Evolutionary conservation across 164 flowering plant species (phyloP).

Genomic region (Paratinospora sagittata): DNA sequence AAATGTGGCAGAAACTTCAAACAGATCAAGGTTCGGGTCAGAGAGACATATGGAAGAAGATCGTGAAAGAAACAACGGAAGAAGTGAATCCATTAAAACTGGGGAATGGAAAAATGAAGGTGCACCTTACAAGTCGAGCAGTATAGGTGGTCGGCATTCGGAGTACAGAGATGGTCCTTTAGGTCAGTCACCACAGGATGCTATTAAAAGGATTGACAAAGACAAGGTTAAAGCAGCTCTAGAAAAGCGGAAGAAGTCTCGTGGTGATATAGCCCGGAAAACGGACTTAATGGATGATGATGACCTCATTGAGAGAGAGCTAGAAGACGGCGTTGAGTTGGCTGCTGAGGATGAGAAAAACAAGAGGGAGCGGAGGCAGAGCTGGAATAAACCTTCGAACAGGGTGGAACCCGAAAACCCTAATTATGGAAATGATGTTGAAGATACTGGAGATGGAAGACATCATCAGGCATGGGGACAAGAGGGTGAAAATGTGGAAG

Average conservation of each 20-base stretch:
- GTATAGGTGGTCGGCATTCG: slow-evolving; percentile 24
- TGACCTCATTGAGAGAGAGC: slow-evolving; percentile 79
- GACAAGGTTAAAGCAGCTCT: slow-evolving; percentile 78
- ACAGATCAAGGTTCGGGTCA: slow-evolving; percentile 16
- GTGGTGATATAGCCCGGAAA: slow-evolving; percentile 43
- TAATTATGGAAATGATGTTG: slow-evolving; percentile 3
- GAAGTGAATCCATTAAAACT: slow-evolving; percentile 30
- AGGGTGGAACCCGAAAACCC: slow-evolving; percentile 25
- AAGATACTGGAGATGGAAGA: slow-evolving; percentile 18
- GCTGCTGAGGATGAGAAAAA: slow-evolving; percentile 60
- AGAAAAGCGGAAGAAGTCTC: slow-evolving; percentile 60
- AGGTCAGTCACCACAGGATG: slow-evolving; percentile 59
- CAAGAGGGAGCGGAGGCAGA: slow-evolving; percentile 48
- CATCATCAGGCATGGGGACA: slow-evolving; percentile 13
- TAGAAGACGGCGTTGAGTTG: slow-evolving; percentile 82
- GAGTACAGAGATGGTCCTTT: slow-evolving; percentile 33
- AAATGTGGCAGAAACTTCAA: slow-evolving; percentile 26
- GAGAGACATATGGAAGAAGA: slow-evolving; percentile 29
- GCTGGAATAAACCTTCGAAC: slow-evolving; percentile 33
- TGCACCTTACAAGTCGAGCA: slow-evolving; percentile 18
- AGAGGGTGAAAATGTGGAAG: slow-evolving; percentile 38
- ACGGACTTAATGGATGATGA: slow-evolving; percentile 72
- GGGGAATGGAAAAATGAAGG: slow-evolving; percentile 41
- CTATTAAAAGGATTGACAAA: slow-evolving; percentile 54
- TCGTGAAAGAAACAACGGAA: slow-evolving; percentile 31